Percentiles rank a stretch among this genome's conserved stretches.
Conservation (phyloP, 495 filamentous ascomycete genomes). For the Aspergillus olivimuriae region DNA sequence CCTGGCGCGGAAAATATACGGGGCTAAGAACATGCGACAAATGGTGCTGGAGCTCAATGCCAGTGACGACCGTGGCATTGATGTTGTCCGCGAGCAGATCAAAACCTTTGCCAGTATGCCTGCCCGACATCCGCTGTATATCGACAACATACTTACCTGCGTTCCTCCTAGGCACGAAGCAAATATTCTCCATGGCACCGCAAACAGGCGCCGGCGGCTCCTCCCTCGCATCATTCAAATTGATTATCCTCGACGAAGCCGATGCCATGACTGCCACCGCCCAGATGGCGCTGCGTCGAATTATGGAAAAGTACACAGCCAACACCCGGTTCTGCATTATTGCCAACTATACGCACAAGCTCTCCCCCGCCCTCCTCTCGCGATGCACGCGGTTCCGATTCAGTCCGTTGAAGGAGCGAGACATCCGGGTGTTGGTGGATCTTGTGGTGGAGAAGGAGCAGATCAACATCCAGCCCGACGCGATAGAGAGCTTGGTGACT, state of each 20-base stretch:
- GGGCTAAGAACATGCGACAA: slow-evolving; percentile 84
- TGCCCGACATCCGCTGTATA: neutral
- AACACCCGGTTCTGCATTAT: slow-evolving; percentile 99
- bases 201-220: slow-evolving; percentile 34
- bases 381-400: slow-evolving; percentile 95
- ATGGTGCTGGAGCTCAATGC: slow-evolving; percentile 98
- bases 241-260: slow-evolving; percentile 96
- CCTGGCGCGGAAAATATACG: slow-evolving; percentile 89
- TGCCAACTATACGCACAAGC: slow-evolving; percentile 98
- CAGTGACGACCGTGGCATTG: slow-evolving; percentile 94
- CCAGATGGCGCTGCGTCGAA: slow-evolving; percentile 92
- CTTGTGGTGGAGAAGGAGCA: slow-evolving; percentile 83
- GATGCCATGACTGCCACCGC: slow-evolving; percentile 97
- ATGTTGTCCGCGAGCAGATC: slow-evolving; percentile 97
- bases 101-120: slow-evolving; percentile 86
- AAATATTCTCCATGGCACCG: slow-evolving; percentile 56
- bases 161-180: slow-evolving; percentile 54
- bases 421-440: slow-evolving; percentile 79
- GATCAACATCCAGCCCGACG: slow-evolving; percentile 74
- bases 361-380: slow-evolving; percentile 89
- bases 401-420: slow-evolving; percentile 79
- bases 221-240: slow-evolving; percentile 74
- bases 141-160: slow-evolving; percentile 46
- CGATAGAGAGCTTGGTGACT: slow-evolving; percentile 70
- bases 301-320: slow-evolving; percentile 99